Evolutionary conservation across 805 yeast genomes (phyloP).

Genomic region (Ogataea corticis): DNA sequence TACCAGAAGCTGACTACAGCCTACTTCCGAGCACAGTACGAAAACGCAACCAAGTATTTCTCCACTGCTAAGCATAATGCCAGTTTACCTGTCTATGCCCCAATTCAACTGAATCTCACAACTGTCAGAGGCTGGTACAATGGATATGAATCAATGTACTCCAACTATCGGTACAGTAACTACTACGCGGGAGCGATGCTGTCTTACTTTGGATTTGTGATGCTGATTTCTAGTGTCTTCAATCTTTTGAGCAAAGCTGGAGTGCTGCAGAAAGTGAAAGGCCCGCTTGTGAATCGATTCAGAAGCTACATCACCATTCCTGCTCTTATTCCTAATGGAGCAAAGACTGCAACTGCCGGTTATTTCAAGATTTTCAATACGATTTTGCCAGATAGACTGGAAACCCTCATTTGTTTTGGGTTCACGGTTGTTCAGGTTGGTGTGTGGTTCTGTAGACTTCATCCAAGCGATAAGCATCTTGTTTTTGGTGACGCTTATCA

Average conservation of each 20-base stretch:
- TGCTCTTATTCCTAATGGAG: conserved; percentile 34
- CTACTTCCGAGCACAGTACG: conserved; percentile 23
- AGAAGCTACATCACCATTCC: conserved; percentile 41
- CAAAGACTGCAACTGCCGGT: conserved; percentile 10
- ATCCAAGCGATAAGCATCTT: conserved; percentile 11
- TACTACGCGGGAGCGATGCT: conserved; percentile 38
- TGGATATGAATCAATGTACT: conserved; percentile 19
- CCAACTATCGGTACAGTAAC: conserved; percentile 30
- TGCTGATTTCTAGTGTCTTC: conserved; percentile 36
- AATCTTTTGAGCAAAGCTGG: conserved; percentile 34
- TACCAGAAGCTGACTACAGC: no score
- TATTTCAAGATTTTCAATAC: no score
- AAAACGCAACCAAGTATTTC: conserved; percentile 31
- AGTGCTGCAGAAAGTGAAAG: conserved; percentile 34
- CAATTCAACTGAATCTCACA: conserved; percentile 18
- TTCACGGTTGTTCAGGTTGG: conserved; percentile 28
- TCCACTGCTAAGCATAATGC: conserved; percentile 9
- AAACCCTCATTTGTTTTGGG: conserved; percentile 30
- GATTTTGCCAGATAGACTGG: conserved; percentile 36
- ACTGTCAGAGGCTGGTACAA: conserved; percentile 1
- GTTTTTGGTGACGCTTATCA: conserved; percentile 36
- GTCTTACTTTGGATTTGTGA: conserved; percentile 39
- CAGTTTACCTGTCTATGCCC: conserved; percentile 16
- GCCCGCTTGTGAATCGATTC: conserved; percentile 34
- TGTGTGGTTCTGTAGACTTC: conserved; percentile 22